These are phyloP conservation scores for Vaccinium macrocarpon DNA, from an alignment of 148 eudicot genomes.

Conservation along the genomic window DNA sequence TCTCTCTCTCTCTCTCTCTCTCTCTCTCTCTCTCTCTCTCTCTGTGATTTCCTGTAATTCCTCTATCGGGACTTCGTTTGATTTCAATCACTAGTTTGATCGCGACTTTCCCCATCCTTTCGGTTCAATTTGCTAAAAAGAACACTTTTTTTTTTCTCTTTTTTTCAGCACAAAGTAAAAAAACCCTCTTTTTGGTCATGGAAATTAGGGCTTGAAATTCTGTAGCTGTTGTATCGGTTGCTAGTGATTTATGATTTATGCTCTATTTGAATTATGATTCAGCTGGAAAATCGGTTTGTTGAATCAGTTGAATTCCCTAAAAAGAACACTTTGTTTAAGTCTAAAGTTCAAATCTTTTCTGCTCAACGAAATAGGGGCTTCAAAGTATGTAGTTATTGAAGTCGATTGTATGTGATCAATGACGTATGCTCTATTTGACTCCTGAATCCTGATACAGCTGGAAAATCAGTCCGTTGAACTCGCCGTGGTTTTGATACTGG, in stretches of 20 bases:
- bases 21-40: background rate
- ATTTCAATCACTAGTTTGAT: background rate
- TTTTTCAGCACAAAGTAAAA: background rate
- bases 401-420: background rate
- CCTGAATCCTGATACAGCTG: constrained; percentile 22
- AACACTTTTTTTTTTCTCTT: background rate
- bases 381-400: background rate
- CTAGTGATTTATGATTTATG: background rate
- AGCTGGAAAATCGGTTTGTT: background rate
- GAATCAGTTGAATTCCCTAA: background rate
- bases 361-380: background rate
- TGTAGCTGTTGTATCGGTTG: background rate
- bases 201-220: background rate
- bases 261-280: background rate
- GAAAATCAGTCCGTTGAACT: background rate
- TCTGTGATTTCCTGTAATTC: background rate
- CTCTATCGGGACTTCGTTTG: background rate
- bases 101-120: background rate
- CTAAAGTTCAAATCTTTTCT: background rate
- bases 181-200: background rate
- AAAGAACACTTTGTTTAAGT: background rate
- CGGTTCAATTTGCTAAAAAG: background rate
- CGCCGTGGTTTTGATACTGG: constrained; percentile 16
- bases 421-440: background rate
- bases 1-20: constrained; percentile 7